Evolutionary conservation across 257 asterid genomes (phyloP).

Genomic region (Nemophila menziesii): DNA sequence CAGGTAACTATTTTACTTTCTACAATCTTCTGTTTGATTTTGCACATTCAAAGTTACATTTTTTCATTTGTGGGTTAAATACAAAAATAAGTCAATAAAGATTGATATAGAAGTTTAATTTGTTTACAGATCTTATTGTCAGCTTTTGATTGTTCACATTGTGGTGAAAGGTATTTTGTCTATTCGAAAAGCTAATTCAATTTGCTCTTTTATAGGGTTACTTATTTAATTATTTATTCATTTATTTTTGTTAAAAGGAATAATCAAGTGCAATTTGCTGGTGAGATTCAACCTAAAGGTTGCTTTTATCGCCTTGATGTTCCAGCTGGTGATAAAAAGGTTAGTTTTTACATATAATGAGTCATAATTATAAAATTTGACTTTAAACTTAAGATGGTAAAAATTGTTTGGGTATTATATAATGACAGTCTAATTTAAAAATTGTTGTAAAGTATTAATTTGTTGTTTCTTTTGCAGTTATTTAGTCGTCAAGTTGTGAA

Average conservation of each 20-base stretch:
- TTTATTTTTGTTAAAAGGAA: slow-evolving; percentile 43
- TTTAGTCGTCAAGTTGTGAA: slow-evolving; percentile 85
- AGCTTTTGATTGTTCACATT: slow-evolving; percentile 94
- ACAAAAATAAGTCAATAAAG: not conserved
- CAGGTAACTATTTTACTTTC: slow-evolving; percentile 40
- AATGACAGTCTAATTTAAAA: not conserved
- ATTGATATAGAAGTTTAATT: not conserved
- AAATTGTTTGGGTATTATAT: not conserved
- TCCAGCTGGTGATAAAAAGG: slow-evolving; percentile 75
- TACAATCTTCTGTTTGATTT: not conserved
- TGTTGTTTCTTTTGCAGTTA: slow-evolving; percentile 38
- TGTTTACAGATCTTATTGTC: slow-evolving; percentile 66
- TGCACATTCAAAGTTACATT: not conserved
- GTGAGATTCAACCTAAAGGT: slow-evolving; percentile 91
- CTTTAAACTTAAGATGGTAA: not conserved
- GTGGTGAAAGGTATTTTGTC: slow-evolving; percentile 72
- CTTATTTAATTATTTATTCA: slow-evolving; percentile 15
- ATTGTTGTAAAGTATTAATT: not conserved
- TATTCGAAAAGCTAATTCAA: not conserved
- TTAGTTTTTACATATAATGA: slow-evolving; percentile 14
- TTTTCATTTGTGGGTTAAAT: not conserved
- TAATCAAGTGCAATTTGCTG: slow-evolving; percentile 91
- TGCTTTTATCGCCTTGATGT: slow-evolving; percentile 48
- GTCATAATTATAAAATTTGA: not conserved
- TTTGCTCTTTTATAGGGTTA: slow-evolving; percentile 1